A percentile compares a stretch with the other conserved stretches of the same genome.
phyloP scores from a whole-genome alignment of 23 red algal species.

The Chondrus crispus region DNA sequence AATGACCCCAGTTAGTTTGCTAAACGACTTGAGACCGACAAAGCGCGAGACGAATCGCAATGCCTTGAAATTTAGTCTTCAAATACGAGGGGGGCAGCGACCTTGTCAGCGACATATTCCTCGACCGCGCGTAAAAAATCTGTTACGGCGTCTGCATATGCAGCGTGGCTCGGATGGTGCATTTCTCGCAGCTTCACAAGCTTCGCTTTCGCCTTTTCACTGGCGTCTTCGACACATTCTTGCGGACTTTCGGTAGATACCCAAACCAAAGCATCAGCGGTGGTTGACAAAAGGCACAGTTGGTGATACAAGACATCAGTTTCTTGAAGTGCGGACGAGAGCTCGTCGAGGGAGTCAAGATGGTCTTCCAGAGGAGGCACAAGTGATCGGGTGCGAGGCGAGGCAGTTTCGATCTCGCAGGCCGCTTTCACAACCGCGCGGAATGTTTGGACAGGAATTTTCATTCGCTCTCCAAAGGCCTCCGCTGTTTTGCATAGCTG shows the following conservation, averaged over 20 bases:
- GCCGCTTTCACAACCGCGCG: conserved; percentile 7
- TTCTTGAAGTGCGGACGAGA: conserved; percentile 1
- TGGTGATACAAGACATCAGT: conserved; percentile 48
- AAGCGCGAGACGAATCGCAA: no score
- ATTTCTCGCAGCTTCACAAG: conserved; percentile 13
- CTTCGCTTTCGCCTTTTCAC: background rate
- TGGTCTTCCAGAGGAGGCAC: background rate
- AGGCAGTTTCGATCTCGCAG: conserved; percentile 2
- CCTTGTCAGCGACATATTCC: background rate
- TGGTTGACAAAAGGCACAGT: background rate
- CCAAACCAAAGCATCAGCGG: conserved; percentile 17
- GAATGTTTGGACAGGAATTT: conserved; percentile 19
- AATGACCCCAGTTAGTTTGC: background rate
- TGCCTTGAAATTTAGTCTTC: no score
- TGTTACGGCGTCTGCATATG: conserved; percentile 23
- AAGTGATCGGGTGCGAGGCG: background rate
- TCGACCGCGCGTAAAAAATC: background rate
- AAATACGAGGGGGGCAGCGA: background rate
- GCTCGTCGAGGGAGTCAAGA: conserved; percentile 30
- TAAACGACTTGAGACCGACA: no score
- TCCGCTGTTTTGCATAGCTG: background rate
- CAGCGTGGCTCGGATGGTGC: conserved; percentile 7
- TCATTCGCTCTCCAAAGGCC: conserved; percentile 38
- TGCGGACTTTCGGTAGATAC: conserved; percentile 11
- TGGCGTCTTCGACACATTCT: background rate